A percentile compares a stretch with the other conserved stretches of the same genome.
phyloP scores from a whole-genome alignment of 352 stramenopile genomes.

The Phytophthora citricola region DNA sequence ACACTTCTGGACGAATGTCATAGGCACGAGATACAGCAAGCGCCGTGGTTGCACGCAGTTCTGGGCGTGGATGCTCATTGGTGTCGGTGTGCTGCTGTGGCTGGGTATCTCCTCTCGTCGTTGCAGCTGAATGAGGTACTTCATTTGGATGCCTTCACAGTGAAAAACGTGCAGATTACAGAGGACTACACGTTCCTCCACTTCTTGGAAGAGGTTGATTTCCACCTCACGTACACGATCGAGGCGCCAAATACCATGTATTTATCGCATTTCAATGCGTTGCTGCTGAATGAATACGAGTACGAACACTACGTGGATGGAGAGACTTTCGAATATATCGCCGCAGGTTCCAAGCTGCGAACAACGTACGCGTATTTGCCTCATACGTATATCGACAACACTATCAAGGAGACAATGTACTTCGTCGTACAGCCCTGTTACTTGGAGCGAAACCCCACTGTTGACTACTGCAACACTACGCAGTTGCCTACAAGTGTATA shows the following conservation, averaged over 20 bases:
- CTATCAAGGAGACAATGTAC: conserved; percentile 59
- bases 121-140: conserved; percentile 64
- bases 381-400: conserved; percentile 54
- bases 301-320: conserved; percentile 66
- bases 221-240: conserved; percentile 63
- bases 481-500: conserved; percentile 46
- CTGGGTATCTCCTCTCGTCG: conserved; percentile 38
- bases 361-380: conserved; percentile 57
- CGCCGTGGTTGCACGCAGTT: conserved; percentile 34
- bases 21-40: conserved; percentile 53
- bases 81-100: conserved; percentile 34
- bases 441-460: conserved; percentile 39
- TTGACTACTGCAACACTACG: conserved; percentile 44
- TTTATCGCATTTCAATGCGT: conserved; percentile 55
- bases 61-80: conserved; percentile 42
- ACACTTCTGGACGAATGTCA: conserved; percentile 53
- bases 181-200: conserved; percentile 66
- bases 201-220: conserved; percentile 61
- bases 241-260: conserved; percentile 30
- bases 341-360: conserved; percentile 45
- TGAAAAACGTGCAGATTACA: conserved; percentile 52
- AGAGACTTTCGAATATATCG: conserved; percentile 52
- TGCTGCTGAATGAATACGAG: conserved; percentile 59
- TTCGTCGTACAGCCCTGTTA: conserved; percentile 66
- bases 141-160: conserved; percentile 67